Conservation (phyloP, 2,329 filamentous ascomycete genomes). For the Alternaria novae-zelandiae region DNA sequence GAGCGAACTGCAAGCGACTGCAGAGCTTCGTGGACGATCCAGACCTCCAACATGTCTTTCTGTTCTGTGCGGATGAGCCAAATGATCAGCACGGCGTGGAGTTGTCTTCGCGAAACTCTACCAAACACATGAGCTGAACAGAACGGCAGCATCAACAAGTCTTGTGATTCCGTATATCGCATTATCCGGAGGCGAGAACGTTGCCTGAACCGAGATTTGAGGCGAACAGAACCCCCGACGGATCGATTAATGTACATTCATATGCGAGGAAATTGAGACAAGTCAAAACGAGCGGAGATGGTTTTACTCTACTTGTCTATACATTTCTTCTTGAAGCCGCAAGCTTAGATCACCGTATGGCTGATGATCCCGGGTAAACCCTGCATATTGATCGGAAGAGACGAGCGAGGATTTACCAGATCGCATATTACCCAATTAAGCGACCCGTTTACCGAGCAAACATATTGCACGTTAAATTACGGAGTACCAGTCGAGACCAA, state of each 20-base stretch:
- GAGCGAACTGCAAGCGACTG: neutral
- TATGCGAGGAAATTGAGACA: constrained; percentile 22
- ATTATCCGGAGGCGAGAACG: constrained; percentile 21
- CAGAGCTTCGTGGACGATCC: neutral
- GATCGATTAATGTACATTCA: constrained; percentile 31
- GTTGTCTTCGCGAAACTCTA: constrained; percentile 2
- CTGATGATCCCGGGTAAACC: constrained; percentile 24
- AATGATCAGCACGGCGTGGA: neutral
- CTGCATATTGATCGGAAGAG: constrained; percentile 30
- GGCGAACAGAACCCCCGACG: constrained; percentile 9
- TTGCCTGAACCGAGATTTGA: constrained; percentile 12
- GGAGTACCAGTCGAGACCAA: constrained; percentile 38
- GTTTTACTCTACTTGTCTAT: constrained; percentile 15
- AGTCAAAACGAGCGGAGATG: constrained; percentile 10
- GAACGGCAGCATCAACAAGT: neutral
- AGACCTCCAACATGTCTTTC: neutral
- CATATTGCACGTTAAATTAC: constrained; percentile 38
- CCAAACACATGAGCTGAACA: neutral
- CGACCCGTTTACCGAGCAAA: constrained; percentile 31
- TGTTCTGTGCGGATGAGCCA: neutral
- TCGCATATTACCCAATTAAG: constrained; percentile 43
- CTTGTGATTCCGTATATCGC: constrained; percentile 12
- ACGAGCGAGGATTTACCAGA: constrained; percentile 22
- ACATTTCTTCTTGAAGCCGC: constrained; percentile 9
- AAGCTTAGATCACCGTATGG: constrained; percentile 14